Base-by-base conservation (phyloP, 192 early-diverging fungal species). In the Tieghemiomyces parasiticus region DNA sequence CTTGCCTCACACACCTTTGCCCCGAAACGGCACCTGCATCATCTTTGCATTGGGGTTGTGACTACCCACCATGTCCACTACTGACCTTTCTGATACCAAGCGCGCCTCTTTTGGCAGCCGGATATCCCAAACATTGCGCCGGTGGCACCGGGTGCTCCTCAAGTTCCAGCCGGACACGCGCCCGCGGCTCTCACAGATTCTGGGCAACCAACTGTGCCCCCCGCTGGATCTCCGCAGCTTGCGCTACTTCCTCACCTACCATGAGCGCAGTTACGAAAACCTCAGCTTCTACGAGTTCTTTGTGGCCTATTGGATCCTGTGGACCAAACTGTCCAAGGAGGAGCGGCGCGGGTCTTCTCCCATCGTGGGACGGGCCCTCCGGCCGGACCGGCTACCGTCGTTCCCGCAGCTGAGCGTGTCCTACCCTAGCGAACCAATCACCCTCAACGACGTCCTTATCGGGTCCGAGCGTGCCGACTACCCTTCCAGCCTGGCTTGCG, bases 241-340 rank as follows among this genome's bases (percentile, higher is more conserved):
- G 13, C 54, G 54, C 2, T 34, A n/a, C 14, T 56, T 56, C 19
- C 54, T 56, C 24, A 35, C 34, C 32, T 29, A 56, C 30, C 31
- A 56, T 3, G 54, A 56, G 14, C 54, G 34, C 20, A 56, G 31
- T 13, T 33, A 56, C 32, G 54, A 56, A 35, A 56, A 56, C 29
- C 29, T 56, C 1, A 35, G 34, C 33, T 56, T 56, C 19, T 56
- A 56, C 54, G 54, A 56, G 24, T 56, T 56, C 14, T 26, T 56
- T 26, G 54, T 56, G 26, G 54, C 54, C 54, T 56, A 56, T 19
- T 56, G 54, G 54, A 35, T 56, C 19, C 30, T 56, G 19, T 56
- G 54, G 54, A 16, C 34, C 31, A 10, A 34, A 16, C 24, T 56
- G 33, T 9, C 54, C 3, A 16, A 26, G 14, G 16, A 30, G 16